Conservation (phyloP, 106 monocot species). For the Dioscorea dumetorum region DNA sequence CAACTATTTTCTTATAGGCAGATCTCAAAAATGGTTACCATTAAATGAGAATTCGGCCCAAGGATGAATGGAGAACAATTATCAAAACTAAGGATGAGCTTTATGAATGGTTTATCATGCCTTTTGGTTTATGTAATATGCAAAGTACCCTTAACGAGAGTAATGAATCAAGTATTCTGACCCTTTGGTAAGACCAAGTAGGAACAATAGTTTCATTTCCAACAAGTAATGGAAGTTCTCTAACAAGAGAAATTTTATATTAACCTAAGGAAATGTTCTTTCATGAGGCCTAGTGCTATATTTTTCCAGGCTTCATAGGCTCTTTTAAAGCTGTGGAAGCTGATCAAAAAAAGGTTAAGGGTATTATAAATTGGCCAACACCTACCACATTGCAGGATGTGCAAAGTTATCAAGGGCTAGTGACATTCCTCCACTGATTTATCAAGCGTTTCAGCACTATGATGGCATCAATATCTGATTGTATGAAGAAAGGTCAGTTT, state of each 20-base stretch:
- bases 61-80: background rate
- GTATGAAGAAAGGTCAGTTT: background rate
- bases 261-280: background rate
- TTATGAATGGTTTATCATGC: background rate
- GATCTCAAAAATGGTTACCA: background rate
- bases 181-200: background rate
- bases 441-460: background rate
- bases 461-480: background rate
- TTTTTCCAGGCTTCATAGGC: background rate
- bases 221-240: background rate
- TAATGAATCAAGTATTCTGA: background rate
- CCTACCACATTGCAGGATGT: background rate
- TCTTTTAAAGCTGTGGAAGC: background rate
- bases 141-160: background rate
- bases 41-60: background rate
- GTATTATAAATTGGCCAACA: background rate
- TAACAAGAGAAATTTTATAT: background rate
- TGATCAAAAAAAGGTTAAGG: background rate
- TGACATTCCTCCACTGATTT: background rate
- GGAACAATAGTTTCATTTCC: background rate
- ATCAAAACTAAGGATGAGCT: background rate
- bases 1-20: background rate
- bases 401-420: background rate
- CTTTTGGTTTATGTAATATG: background rate
- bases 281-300: background rate